A percentile compares a stretch with the other conserved stretches of the same genome.
phyloP scores from a whole-genome alignment of 2,329 filamentous ascomycete species.

The Emergomyces africanus region DNA sequence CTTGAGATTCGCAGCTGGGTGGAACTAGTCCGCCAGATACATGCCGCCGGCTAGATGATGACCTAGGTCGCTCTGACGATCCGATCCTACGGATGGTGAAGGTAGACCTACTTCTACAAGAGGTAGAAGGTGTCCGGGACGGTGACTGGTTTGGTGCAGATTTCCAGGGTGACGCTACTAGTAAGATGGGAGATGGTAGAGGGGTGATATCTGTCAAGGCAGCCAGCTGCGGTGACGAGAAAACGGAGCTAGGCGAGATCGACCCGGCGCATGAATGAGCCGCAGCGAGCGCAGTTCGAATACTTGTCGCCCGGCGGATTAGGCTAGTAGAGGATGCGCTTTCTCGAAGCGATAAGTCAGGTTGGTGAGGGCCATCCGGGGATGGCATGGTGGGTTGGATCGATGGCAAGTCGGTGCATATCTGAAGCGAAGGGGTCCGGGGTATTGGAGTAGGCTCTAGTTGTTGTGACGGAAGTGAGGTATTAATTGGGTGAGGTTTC shows the following conservation, averaged over 20 bases:
- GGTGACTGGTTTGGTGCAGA: slow-evolving; percentile 44
- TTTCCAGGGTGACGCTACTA: slow-evolving; percentile 23
- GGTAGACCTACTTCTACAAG: slow-evolving; percentile 26
- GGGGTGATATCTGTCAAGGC: slow-evolving; percentile 71
- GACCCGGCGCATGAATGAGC: slow-evolving; percentile 31
- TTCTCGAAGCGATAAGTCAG: slow-evolving; percentile 25
- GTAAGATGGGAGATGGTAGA: slow-evolving; percentile 58
- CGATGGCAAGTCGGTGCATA: slow-evolving; percentile 6
- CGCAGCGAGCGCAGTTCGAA: slow-evolving; percentile 27
- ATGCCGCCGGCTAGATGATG: slow-evolving; percentile 18
- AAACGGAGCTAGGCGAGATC: slow-evolving; percentile 48
- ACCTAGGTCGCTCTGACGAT: slow-evolving; percentile 21
- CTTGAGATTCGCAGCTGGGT: neutral
- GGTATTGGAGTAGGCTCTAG: neutral
- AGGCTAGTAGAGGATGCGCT: slow-evolving; percentile 32
- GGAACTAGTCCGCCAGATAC: neutral
- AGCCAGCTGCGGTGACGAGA: slow-evolving; percentile 61
- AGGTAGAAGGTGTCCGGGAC: slow-evolving; percentile 30
- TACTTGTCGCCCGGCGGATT: slow-evolving; percentile 32
- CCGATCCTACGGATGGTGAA: slow-evolving; percentile 24
- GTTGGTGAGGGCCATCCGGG: slow-evolving; percentile 10
- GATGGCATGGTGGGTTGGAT: neutral
- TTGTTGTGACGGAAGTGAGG: neutral
- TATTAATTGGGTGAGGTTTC: neutral
- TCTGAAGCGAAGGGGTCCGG: slow-evolving; percentile 7